These are phyloP conservation scores for Madurella mycetomatis DNA, from an alignment of 2,329 filamentous ascomycete genomes.

Conservation along the genomic window DNA sequence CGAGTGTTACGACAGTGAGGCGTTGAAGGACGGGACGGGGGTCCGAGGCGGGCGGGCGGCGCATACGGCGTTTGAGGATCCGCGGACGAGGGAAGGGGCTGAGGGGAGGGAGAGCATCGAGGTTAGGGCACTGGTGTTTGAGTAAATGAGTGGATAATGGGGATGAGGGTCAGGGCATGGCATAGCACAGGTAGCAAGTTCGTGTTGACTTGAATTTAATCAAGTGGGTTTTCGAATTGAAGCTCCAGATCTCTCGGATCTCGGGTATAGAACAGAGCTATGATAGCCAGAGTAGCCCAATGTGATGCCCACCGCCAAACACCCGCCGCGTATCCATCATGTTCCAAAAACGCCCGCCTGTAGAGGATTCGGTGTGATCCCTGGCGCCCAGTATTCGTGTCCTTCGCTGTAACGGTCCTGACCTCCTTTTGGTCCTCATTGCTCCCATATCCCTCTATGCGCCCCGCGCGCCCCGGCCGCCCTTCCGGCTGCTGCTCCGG, in stretches of 20 bases:
- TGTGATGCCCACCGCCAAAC: neutral
- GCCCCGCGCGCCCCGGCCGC: slow-evolving; percentile 28
- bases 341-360: neutral
- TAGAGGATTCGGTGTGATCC: neutral
- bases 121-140: slow-evolving; percentile 80
- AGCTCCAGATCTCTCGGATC: neutral
- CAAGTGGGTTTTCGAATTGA: neutral
- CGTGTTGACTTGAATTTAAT: neutral
- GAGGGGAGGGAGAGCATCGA: slow-evolving; percentile 83
- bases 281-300: neutral
- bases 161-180: neutral
- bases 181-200: neutral
- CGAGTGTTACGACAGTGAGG: slow-evolving; percentile 72
- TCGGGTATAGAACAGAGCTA: neutral
- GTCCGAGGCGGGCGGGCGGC: slow-evolving; percentile 56
- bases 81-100: slow-evolving; percentile 64
- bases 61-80: slow-evolving; percentile 77
- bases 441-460: slow-evolving; percentile 2
- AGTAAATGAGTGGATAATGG: slow-evolving; percentile 29
- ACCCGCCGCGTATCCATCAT: neutral
- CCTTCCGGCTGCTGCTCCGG: slow-evolving; percentile 46
- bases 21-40: slow-evolving; percentile 41
- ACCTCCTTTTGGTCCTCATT: neutral
- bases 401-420: neutral
- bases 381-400: neutral